Evolutionary conservation across 1,284 basidiomycete species (phyloP).

Genomic region (Leccinum holopus): DNA sequence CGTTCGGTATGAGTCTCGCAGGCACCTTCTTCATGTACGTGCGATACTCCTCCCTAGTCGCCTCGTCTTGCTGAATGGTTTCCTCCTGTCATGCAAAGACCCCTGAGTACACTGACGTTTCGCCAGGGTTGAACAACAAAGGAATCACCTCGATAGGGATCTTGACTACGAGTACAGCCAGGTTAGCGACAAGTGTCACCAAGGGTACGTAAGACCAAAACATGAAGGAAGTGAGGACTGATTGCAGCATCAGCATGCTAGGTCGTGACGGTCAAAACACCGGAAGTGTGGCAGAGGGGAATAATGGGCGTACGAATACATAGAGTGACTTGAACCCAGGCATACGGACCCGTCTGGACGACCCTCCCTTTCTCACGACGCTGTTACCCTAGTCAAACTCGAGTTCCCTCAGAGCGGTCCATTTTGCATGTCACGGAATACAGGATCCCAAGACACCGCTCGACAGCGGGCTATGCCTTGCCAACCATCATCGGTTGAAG

Average conservation of each 20-base stretch:
- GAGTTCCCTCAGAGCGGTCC: neutral
- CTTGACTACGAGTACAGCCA: constrained; percentile 21
- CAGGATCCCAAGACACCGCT: too few relatives aligned
- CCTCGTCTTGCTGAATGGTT: constrained; percentile 4
- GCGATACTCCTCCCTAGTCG: constrained; percentile 19
- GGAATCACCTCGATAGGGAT: constrained; percentile 30
- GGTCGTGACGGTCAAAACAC: neutral
- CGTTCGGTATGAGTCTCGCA: constrained; percentile 26
- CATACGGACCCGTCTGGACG: constrained; percentile 22
- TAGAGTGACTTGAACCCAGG: constrained; percentile 31
- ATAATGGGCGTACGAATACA: constrained; percentile 20
- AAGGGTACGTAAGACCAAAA: constrained; percentile 33
- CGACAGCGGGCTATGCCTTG: too few relatives aligned
- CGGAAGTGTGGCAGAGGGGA: neutral
- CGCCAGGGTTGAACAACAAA: neutral
- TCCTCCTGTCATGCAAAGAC: constrained; percentile 4
- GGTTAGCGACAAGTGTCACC: constrained; percentile 10
- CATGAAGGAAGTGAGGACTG: constrained; percentile 13
- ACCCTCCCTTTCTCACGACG: constrained; percentile 31
- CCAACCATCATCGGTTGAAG: too few relatives aligned
- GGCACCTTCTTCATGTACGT: constrained; percentile 31
- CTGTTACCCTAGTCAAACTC: constrained; percentile 10
- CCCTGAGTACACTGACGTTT: neutral
- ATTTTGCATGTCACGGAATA: too few relatives aligned
- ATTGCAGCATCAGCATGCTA: constrained; percentile 22